Conservation (phyloP, 805 yeast genomes). For the Starmerella roubikii region DNA sequence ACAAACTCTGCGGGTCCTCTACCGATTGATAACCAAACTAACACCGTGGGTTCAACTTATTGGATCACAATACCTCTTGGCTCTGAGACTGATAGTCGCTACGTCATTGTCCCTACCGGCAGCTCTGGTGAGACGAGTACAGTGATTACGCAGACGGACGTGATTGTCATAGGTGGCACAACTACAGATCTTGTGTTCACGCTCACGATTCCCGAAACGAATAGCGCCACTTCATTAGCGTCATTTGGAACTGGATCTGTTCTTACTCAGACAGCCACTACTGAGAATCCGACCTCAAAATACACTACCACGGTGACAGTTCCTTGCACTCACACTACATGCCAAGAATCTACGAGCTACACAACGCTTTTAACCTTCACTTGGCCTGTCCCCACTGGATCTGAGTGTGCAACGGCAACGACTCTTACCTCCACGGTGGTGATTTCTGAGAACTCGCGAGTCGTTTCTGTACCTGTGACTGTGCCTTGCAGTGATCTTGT, state of each 20-base stretch:
- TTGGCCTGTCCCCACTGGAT: slow-evolving; percentile 3
- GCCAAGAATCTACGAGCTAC: slow-evolving; percentile 8
- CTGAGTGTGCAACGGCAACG: slow-evolving; percentile 3
- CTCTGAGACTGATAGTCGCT: neutral
- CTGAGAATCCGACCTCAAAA: neutral
- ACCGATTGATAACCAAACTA: slow-evolving; percentile 1
- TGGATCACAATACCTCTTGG: neutral
- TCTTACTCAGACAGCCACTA: neutral
- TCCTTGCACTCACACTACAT: slow-evolving; percentile 12
- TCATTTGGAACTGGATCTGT: neutral
- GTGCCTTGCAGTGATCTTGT: slow-evolving; percentile 4
- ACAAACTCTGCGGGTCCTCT: slow-evolving; percentile 9
- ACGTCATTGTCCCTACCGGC: slow-evolving; percentile 2
- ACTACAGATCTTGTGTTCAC: neutral
- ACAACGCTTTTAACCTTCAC: slow-evolving; percentile 15
- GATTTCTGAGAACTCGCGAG: slow-evolving; percentile 5
- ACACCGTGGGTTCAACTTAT: slow-evolving; percentile 1
- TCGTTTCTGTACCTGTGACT: slow-evolving; percentile 2
- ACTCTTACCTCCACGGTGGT: slow-evolving; percentile 5
- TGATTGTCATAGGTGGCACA: neutral
- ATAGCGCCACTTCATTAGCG: neutral
- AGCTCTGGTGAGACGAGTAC: slow-evolving; percentile 1
- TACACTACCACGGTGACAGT: slow-evolving; percentile 7
- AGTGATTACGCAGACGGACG: neutral
- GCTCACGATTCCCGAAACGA: neutral